These are phyloP conservation scores for Acanthamoeba polyphaga DNA, from an alignment of 208 protist genomes.

Conservation along the genomic window DNA sequence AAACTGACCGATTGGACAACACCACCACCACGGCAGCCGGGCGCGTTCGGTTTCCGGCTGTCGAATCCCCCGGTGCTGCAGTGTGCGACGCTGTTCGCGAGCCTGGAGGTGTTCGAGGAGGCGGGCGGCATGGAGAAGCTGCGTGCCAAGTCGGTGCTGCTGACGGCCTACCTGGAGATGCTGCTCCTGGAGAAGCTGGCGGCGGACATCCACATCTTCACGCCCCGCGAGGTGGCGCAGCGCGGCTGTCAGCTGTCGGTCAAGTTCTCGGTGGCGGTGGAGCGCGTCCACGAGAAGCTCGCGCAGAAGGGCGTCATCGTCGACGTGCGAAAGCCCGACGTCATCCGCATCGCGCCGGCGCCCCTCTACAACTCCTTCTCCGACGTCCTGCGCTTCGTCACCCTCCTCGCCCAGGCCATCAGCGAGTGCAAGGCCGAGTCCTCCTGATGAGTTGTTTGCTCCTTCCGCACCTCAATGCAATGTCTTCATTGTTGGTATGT, in stretches of 20 bases:
- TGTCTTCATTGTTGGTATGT: too few relatives aligned
- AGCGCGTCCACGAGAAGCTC: slow-evolving; percentile 72
- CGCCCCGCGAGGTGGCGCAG: slow-evolving; percentile 88
- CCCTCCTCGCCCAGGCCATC: slow-evolving; percentile 71
- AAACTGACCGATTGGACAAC: slow-evolving; percentile 82
- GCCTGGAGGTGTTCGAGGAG: slow-evolving; percentile 93
- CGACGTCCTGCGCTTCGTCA: slow-evolving; percentile 91
- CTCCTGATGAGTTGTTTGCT: too few relatives aligned
- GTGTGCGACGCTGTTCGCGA: slow-evolving; percentile 90
- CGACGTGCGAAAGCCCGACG: slow-evolving; percentile 86
- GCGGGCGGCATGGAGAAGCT: slow-evolving; percentile 91
- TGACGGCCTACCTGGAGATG: slow-evolving; percentile 95
- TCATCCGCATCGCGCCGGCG: slow-evolving; percentile 88
- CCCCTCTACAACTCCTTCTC: slow-evolving; percentile 96
- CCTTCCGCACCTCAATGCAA: too few relatives aligned
- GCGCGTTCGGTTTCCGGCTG: slow-evolving; percentile 92
- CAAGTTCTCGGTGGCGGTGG: slow-evolving; percentile 85
- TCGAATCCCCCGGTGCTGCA: slow-evolving; percentile 91
- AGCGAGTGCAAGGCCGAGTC: slow-evolving; percentile 10
- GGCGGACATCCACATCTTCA: slow-evolving; percentile 91
- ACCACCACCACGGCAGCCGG: slow-evolving; percentile 70
- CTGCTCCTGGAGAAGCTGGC: slow-evolving; percentile 85
- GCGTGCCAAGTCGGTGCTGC: slow-evolving; percentile 91
- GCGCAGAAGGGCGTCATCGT: slow-evolving; percentile 83
- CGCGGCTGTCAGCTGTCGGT: slow-evolving; percentile 95